Evolutionary conservation across 495 filamentous ascomycete species (phyloP).

Genomic region (Xylaria palmicola): DNA sequence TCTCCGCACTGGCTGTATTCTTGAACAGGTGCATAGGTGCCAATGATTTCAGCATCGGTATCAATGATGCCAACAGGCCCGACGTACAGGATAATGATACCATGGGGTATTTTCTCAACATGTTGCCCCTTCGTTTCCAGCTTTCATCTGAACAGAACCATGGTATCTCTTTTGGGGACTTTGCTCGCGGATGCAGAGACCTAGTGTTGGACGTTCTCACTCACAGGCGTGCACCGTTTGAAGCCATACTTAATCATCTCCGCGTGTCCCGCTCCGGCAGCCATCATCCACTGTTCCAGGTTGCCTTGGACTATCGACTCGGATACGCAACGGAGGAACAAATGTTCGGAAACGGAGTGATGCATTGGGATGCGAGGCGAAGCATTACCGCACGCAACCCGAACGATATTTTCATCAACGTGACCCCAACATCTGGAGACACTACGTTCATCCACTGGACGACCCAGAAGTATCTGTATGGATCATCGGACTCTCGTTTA

Average conservation of each 20-base stretch:
- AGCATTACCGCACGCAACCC: not conserved
- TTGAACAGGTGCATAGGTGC: constrained; percentile 27
- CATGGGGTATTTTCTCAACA: constrained; percentile 48
- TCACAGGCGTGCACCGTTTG: constrained; percentile 23
- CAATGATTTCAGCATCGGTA: constrained; percentile 28
- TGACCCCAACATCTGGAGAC: not conserved
- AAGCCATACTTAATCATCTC: constrained; percentile 29
- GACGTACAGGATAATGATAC: constrained; percentile 23
- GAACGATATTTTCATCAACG: constrained; percentile 16
- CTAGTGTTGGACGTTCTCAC: constrained; percentile 9
- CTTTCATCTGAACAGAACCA: not conserved
- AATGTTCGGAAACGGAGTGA: constrained; percentile 2
- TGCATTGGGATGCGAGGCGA: not conserved
- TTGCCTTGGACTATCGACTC: constrained; percentile 9
- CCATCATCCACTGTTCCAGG: constrained; percentile 15
- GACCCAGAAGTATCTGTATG: constrained; percentile 16
- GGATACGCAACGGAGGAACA: not conserved
- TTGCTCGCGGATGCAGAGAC: not conserved
- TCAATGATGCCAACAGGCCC: constrained; percentile 34
- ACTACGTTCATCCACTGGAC: not conserved
- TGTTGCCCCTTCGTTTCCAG: constrained; percentile 43
- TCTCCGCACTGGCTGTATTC: constrained; percentile 31
- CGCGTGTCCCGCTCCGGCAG: not conserved
- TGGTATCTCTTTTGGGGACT: constrained; percentile 8
- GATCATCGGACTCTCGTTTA: not conserved